phyloP scores from a whole-genome alignment of 768 basidiomycete genomes.

The Macrolepiota albuminosa region DNA sequence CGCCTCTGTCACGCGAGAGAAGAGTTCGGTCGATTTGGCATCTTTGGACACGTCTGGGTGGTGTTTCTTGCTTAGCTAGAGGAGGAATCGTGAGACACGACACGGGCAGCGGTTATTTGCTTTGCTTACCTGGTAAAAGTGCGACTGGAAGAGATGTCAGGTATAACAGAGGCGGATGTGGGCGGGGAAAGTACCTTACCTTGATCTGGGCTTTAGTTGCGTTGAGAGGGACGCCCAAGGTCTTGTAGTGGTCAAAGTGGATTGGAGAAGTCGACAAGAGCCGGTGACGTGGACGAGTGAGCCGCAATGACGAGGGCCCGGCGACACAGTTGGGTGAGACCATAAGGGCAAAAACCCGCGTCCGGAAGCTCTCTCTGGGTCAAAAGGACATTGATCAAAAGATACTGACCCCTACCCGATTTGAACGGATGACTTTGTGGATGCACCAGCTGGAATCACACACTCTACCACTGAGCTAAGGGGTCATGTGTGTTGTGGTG shows the following conservation, averaged over 20 bases:
- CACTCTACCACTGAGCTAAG: background rate
- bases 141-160: conserved; percentile 24
- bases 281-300: background rate
- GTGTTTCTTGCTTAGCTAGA: conserved; percentile 42
- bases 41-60: conserved; percentile 47
- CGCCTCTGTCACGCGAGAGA: conserved; percentile 37
- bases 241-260: conserved; percentile 32
- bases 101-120: no score
- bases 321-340: background rate
- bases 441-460: background rate
- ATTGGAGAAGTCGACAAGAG: conserved; percentile 20
- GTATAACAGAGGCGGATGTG: background rate
- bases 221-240: conserved; percentile 31
- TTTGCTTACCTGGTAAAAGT: conserved; percentile 39
- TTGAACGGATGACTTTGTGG: background rate
- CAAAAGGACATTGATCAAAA: background rate
- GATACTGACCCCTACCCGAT: background rate
- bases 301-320: background rate
- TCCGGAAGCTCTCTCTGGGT: background rate
- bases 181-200: conserved; percentile 19
- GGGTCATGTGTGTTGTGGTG: background rate
- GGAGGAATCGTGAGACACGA: no score
- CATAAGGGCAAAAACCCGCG: background rate
- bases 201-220: conserved; percentile 42
- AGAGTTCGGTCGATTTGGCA: conserved; percentile 32